Percentiles rank a stretch among this genome's conserved stretches.
Evolutionary conservation across 169 alveolate species (phyloP).

Genomic region (Perkinsus marinus): DNA sequence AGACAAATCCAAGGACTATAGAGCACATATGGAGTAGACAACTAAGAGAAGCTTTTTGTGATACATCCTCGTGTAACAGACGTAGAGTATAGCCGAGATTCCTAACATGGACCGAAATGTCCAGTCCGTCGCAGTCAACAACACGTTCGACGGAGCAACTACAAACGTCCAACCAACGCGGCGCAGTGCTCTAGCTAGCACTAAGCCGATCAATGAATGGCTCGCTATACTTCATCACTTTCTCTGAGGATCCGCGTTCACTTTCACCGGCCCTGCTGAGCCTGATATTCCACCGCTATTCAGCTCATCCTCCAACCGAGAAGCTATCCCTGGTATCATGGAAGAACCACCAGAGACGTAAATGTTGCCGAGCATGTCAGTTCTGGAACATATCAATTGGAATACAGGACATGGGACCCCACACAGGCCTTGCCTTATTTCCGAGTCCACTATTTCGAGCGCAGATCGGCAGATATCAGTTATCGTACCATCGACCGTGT

Average conservation of each 20-base stretch:
- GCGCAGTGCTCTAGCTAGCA: too few species aligned
- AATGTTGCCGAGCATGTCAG: slow-evolving; percentile 36
- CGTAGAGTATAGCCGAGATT: too few species aligned
- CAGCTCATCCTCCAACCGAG: slow-evolving; percentile 47
- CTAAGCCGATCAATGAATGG: too few species aligned
- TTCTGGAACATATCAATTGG: slow-evolving; percentile 9
- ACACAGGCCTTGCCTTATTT: background rate
- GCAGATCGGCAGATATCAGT: background rate
- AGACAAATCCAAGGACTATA: too few species aligned
- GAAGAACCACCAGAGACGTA: slow-evolving; percentile 50
- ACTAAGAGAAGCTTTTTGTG: too few species aligned
- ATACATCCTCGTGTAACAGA: too few species aligned
- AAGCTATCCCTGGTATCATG: slow-evolving; percentile 38
- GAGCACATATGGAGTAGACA: too few species aligned
- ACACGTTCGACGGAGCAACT: too few species aligned
- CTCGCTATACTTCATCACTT: background rate
- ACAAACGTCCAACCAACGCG: too few species aligned
- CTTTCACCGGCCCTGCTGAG: slow-evolving; percentile 33
- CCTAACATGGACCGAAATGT: too few species aligned
- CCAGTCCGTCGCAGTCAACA: too few species aligned
- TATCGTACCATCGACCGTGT: background rate
- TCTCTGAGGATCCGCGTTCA: slow-evolving; percentile 37
- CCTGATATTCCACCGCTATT: slow-evolving; percentile 7
- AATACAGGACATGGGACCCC: background rate
- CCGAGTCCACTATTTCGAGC: background rate